These are phyloP conservation scores for Barnettozyma populi DNA, from an alignment of 805 yeast genomes.

Conservation along the genomic window DNA sequence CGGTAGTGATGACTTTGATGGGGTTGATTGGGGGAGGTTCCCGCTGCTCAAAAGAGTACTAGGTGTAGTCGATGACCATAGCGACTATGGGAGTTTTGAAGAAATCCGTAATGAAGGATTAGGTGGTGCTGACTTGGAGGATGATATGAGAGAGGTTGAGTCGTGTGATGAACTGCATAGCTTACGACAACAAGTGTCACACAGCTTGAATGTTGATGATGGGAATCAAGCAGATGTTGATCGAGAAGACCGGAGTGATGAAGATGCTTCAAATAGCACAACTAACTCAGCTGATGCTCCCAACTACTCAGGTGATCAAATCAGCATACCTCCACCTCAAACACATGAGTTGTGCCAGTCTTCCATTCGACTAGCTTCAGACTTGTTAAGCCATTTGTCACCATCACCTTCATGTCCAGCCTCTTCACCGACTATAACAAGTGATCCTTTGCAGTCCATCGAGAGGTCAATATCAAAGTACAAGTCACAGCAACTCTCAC, in stretches of 20 bases:
- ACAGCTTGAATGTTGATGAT: neutral
- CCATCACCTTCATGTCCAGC: neutral
- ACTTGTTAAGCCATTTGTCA: neutral
- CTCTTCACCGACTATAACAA: neutral
- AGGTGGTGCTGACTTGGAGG: neutral
- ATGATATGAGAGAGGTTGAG: neutral
- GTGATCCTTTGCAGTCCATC: slow-evolving; percentile 3
- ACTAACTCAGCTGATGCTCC: too few species aligned
- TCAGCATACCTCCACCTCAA: neutral
- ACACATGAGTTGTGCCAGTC: neutral
- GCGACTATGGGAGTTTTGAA: slow-evolving; percentile 2
- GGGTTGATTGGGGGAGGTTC: slow-evolving; percentile 3
- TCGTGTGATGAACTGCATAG: neutral
- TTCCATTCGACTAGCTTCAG: too few species aligned
- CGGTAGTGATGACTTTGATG: neutral
- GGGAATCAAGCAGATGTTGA: neutral
- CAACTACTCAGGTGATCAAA: neutral
- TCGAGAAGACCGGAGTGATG: neutral
- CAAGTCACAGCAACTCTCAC: slow-evolving; percentile 1
- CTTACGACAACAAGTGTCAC: neutral
- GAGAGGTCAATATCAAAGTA: slow-evolving; percentile 7
- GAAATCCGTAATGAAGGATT: neutral
- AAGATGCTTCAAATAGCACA: neutral
- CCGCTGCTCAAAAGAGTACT: slow-evolving; percentile 4
- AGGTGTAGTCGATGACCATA: neutral